A percentile compares a stretch with the other conserved stretches of the same genome.
phyloP scores from a whole-genome alignment of 441 rosid species.

The Jatropha podagrica region DNA sequence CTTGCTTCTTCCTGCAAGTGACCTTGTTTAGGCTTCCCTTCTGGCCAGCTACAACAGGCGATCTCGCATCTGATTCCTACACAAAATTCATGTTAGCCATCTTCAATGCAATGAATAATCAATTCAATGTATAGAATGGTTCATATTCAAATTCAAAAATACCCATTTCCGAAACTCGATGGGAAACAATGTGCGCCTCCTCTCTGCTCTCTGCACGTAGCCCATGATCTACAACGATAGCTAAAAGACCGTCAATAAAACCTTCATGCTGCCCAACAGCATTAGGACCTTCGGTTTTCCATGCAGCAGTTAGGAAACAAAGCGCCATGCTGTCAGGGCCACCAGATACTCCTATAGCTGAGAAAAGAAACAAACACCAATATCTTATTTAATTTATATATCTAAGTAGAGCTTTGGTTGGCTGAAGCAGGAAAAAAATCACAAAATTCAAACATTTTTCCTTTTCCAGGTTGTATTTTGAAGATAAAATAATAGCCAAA shows the following conservation, averaged over 20 bases:
- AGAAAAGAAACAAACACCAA: slow-evolving; percentile 16
- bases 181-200: slow-evolving; percentile 61
- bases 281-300: slow-evolving; percentile 60
- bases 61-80: slow-evolving; percentile 94
- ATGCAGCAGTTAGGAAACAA: slow-evolving; percentile 71
- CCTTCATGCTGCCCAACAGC: slow-evolving; percentile 35
- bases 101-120: slow-evolving; percentile 7
- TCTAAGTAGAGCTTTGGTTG: not conserved
- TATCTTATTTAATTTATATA: not conserved
- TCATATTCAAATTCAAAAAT: slow-evolving; percentile 22
- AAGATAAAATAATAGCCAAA: not conserved
- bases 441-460: not conserved
- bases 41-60: slow-evolving; percentile 70
- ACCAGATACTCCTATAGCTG: slow-evolving; percentile 93
- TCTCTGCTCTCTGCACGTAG: slow-evolving; percentile 72
- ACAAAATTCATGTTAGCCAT: slow-evolving; percentile 38
- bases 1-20: slow-evolving; percentile 94
- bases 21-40: slow-evolving; percentile 84
- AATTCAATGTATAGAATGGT: not conserved
- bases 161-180: slow-evolving; percentile 84
- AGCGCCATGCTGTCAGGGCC: slow-evolving; percentile 98
- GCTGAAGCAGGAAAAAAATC: not conserved
- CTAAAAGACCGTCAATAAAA: slow-evolving; percentile 78
- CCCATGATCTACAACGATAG: slow-evolving; percentile 85
- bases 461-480: not conserved